A percentile compares a stretch with the other conserved stretches of the same genome.
Evolutionary conservation across 805 yeast genomes (phyloP).

Genomic region (Kuraishia ogatae): DNA sequence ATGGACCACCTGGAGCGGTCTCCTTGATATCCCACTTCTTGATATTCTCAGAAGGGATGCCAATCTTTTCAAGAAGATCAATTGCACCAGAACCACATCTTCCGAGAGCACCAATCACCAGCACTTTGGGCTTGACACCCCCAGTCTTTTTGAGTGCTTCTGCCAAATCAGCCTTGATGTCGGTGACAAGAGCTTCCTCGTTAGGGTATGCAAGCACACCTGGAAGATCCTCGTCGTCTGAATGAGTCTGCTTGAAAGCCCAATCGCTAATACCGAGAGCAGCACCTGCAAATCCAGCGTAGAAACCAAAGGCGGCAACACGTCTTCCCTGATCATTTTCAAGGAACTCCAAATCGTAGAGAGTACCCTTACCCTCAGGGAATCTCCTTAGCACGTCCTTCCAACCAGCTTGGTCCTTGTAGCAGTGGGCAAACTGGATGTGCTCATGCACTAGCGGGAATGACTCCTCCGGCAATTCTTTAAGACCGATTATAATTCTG

Average conservation of each 20-base stretch:
- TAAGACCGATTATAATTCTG: slow-evolving; percentile 85
- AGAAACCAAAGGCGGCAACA: slow-evolving; percentile 99
- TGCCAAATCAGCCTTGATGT: slow-evolving; percentile 52
- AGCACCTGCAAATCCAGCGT: slow-evolving; percentile 99
- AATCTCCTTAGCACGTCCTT: slow-evolving; percentile 80
- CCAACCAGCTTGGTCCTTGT: slow-evolving; percentile 98
- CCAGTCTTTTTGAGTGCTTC: slow-evolving; percentile 50
- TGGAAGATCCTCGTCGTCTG: slow-evolving; percentile 60
- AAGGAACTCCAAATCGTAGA: slow-evolving; percentile 91
- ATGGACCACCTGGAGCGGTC: slow-evolving; percentile 96
- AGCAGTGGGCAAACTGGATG: slow-evolving; percentile 98
- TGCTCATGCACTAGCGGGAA: slow-evolving; percentile 96
- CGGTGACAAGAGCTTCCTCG: slow-evolving; percentile 66
- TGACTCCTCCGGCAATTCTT: slow-evolving; percentile 86
- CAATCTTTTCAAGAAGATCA: slow-evolving; percentile 71
- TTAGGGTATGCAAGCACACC: slow-evolving; percentile 78
- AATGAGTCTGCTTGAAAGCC: slow-evolving; percentile 80
- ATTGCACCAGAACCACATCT: slow-evolving; percentile 98
- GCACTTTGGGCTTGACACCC: slow-evolving; percentile 64
- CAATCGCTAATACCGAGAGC: slow-evolving; percentile 92
- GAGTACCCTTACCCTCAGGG: slow-evolving; percentile 83
- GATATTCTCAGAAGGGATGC: slow-evolving; percentile 79
- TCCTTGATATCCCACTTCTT: slow-evolving; percentile 95
- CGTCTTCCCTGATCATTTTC: slow-evolving; percentile 94
- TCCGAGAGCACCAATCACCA: slow-evolving; percentile 95